Evolutionary conservation across 1,284 basidiomycete genomes (phyloP), one percentile per base, ranked within the genome.

Genomic region (Meripilus lineatus): DNA sequence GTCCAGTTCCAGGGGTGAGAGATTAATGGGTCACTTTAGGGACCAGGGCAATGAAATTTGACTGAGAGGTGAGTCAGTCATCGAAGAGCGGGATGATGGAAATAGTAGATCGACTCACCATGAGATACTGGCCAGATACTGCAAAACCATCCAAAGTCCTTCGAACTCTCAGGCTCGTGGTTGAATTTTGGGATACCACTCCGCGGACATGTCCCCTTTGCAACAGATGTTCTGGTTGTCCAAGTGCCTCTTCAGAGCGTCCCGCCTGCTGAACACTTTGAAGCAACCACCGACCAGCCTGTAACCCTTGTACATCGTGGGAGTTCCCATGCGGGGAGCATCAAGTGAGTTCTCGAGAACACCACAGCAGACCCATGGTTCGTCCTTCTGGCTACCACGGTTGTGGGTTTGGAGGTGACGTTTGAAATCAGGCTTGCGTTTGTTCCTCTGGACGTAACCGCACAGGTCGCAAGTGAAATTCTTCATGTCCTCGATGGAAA

Each of bases 381-480:
- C 22, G 10, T 54, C 53, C 17, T 54, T 62, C 13, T 59, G 56
- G 20, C 52, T 47, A 30, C 52, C 50, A 39, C 70, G 70, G 18
- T 66, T 62, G 45, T 80, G 78, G 0, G 77, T 76, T 22, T 57
- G 60, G 24, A 78, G 53, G 53, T 81, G 78, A 14, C 79, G 70
- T 53, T 67, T 68, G 50, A 74, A 72, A 48, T 80, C 78, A 5
- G 74, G 74, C 26, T 67, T 55, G 26, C 78, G 70, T 36, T 61
- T 59, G 57, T 70, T 72, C 24, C 46, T 53, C 51, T 66, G 65
- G 32, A 54, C 33, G 44, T 45, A 44, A 25, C 14, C 11, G 42
- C 52, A 50, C 43, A 42, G 24, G 23, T 39, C 46, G 30, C 51
- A 53, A n/a, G 28, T 30, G 28, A 30, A 30, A 30, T 8, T 10